Base-by-base conservation (phyloP, 2,329 filamentous ascomycete genomes). In the Tolypocladium capitatum region DNA sequence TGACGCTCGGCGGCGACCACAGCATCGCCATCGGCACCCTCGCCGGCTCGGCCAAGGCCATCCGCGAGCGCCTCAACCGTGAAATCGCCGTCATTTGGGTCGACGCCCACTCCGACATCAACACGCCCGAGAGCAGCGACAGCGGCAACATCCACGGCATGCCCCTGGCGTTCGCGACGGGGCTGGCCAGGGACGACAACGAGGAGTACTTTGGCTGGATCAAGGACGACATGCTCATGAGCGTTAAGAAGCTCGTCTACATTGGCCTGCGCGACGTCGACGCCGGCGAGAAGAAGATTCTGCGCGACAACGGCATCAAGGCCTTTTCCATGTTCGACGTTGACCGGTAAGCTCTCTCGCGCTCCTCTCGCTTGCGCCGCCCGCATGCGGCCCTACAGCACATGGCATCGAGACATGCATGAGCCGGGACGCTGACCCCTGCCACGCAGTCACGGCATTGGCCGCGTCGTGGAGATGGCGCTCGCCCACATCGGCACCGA, bases 311-410 rank as follows among this genome's bases (percentile, higher is more conserved):
- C 60, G 83, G 84, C 38, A 92, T 98, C 72, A 91, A 87, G 73
- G 91, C 91, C 4, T 98, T 97, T 62, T 91, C 84, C 70, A 98
- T 98, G 92, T 92, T 95, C 63, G 92, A 98, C 63, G 85, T 98
- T 65, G 92, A 98, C 68, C 77, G 80, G 84, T 88, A 71, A 58
- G 76, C 62, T 7, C 38, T 27, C 36, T 6, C 14, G 8, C 36
- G 2, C 6, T 10, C 21, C 10, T 18, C 34, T 36, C 36, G 36
- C 36, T 27, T 24, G 36, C 21, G 36, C 21, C 13, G 38, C 16
- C 38, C 38, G 24, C 38, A 30, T 42, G 38, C 38, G 38, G 18
- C 38, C 16, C 24, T 42, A 42, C 16, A 30, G 28, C 18, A 3
- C 38, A 27, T 40, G 14, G 36, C 36, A 27, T 27, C 36, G 9